Evolutionary conservation across 345 rosid genomes (phyloP).

Genomic region (Psidium guajava): DNA sequence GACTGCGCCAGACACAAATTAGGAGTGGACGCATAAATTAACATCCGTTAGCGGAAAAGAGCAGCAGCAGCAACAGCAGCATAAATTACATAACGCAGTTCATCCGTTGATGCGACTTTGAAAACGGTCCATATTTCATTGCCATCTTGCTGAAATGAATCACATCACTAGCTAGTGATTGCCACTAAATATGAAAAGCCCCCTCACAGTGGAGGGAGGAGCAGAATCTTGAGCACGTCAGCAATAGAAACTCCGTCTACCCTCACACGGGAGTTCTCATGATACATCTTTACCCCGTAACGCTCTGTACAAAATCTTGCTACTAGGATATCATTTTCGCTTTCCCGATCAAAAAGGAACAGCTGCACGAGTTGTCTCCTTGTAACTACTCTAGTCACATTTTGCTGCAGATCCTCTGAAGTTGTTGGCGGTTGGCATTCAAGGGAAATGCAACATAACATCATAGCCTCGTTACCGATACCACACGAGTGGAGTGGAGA

Average conservation of each 20-base stretch:
- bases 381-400: background rate
- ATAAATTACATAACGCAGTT: background rate
- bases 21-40: background rate
- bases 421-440: background rate
- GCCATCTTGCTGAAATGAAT: background rate
- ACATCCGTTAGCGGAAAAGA: background rate
- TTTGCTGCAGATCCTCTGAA: background rate
- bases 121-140: background rate
- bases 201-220: background rate
- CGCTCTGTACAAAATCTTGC: background rate
- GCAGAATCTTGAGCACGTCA: background rate
- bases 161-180: background rate
- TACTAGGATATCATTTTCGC: background rate
- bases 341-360: background rate
- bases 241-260: background rate
- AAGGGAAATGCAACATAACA: background rate
- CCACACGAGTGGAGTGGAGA: conserved; percentile 47
- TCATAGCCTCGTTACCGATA: conserved; percentile 4
- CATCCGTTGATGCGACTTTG: background rate
- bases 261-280: background rate
- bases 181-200: background rate
- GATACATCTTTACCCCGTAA: background rate
- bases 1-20: background rate
- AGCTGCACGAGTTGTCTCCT: background rate
- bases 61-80: no score